A percentile compares a stretch with the other conserved stretches of the same genome.
Evolutionary conservation across 2,329 filamentous ascomycete species (phyloP).

Genomic region (Monosporascus sp.): DNA sequence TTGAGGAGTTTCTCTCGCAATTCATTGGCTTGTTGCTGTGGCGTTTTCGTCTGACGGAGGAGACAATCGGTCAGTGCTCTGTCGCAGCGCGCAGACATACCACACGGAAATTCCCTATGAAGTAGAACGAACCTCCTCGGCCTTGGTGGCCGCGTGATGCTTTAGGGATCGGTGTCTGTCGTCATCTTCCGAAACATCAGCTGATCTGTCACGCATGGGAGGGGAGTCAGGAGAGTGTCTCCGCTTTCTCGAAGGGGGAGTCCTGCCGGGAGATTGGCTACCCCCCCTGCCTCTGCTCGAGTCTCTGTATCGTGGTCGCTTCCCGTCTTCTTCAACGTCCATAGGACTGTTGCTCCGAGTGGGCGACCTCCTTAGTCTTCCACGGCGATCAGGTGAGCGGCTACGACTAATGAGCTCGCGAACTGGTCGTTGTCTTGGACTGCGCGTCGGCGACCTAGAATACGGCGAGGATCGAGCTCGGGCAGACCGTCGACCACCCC

Average conservation of each 20-base stretch:
- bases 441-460: constrained; percentile 34
- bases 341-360: constrained; percentile 28
- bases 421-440: constrained; percentile 27
- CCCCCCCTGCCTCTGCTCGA: constrained; percentile 15
- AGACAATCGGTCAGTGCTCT: constrained; percentile 30
- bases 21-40: constrained; percentile 38
- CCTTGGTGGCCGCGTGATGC: constrained; percentile 25
- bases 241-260: constrained; percentile 36
- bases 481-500: constrained; percentile 34
- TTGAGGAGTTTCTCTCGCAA: constrained; percentile 45
- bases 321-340: constrained; percentile 14
- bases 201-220: constrained; percentile 45
- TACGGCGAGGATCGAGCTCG: constrained; percentile 31
- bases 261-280: constrained; percentile 17
- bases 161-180: constrained; percentile 33
- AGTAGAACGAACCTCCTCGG: constrained; percentile 38
- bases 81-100: constrained; percentile 13
- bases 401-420: constrained; percentile 31
- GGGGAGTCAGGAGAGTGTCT: constrained; percentile 49
- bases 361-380: constrained; percentile 29
- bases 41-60: constrained; percentile 29
- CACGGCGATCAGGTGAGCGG: constrained; percentile 28
- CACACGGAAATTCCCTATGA: constrained; percentile 22
- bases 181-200: constrained; percentile 51
- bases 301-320: constrained; percentile 14